These are phyloP conservation scores for Fusarium ambrosium DNA, from an alignment of 2,329 filamentous ascomycete genomes.

Conservation along the genomic window DNA sequence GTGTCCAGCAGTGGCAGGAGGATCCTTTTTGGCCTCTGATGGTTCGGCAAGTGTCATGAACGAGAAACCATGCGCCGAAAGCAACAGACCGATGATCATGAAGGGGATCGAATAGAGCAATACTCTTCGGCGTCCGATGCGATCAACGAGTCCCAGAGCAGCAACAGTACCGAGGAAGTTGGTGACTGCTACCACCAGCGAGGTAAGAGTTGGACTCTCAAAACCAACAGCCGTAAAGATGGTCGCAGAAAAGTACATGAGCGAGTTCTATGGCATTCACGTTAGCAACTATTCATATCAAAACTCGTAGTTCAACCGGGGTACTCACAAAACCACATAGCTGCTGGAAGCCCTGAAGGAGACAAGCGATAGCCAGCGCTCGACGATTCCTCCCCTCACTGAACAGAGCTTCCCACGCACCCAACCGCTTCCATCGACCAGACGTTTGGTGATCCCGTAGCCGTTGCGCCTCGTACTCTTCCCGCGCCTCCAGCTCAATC, in stretches of 20 bases:
- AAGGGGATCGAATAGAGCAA: conserved; percentile 86
- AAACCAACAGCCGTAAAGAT: conserved; percentile 86
- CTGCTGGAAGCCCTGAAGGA: conserved; percentile 90
- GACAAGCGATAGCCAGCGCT: conserved; percentile 86
- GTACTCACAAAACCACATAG: conserved; percentile 81
- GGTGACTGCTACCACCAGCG: conserved; percentile 83
- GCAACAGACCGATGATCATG: conserved; percentile 80
- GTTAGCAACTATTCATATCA: conserved; percentile 16
- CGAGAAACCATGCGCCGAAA: conserved; percentile 80
- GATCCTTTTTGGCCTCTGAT: conserved; percentile 36
- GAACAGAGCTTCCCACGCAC: conserved; percentile 67
- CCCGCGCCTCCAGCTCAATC: conserved; percentile 81
- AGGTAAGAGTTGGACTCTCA: conserved; percentile 81
- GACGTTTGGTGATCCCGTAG: conserved; percentile 49
- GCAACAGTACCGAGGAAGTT: conserved; percentile 86
- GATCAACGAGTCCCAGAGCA: conserved; percentile 83
- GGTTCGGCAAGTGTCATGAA: conserved; percentile 65
- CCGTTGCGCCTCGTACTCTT: conserved; percentile 70
- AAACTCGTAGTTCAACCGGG: not conserved
- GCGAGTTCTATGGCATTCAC: conserved; percentile 71
- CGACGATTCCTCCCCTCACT: conserved; percentile 74
- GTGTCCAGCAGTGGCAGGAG: conserved; percentile 36
- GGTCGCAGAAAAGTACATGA: conserved; percentile 93
- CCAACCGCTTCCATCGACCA: conserved; percentile 55
- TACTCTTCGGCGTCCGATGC: conserved; percentile 82